Conservation (phyloP, 306 rosid genomes). For the Citrullus amarus region DNA sequence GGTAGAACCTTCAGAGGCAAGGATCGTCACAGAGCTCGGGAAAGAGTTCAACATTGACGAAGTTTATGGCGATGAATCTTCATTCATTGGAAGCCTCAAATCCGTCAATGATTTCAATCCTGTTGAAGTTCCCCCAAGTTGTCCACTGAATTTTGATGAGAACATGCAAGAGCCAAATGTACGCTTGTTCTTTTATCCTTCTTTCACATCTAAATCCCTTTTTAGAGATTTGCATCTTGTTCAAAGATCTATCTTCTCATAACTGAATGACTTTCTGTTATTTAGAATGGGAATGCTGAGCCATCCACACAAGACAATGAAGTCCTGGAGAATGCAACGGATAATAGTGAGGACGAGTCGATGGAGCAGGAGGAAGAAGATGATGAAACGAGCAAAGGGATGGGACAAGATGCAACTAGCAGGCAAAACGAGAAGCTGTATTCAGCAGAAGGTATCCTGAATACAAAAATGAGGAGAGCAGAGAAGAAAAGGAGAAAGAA, state of each 20-base stretch:
- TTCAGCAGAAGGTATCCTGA: constrained; percentile 65
- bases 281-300: constrained; percentile 27
- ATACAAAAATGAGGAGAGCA: constrained; percentile 55
- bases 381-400: constrained; percentile 19
- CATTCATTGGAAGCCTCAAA: constrained; percentile 85
- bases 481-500: constrained; percentile 77
- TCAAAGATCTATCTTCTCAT: not conserved
- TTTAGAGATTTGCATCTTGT: not conserved
- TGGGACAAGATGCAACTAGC: constrained; percentile 29
- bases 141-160: constrained; percentile 49
- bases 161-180: constrained; percentile 43
- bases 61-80: constrained; percentile 63
- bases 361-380: constrained; percentile 39
- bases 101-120: constrained; percentile 58
- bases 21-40: constrained; percentile 52
- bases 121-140: constrained; percentile 73
- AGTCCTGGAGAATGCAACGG: constrained; percentile 15
- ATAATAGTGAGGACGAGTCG: constrained; percentile 28
- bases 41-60: constrained; percentile 70
- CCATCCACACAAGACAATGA: constrained; percentile 29
- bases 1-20: constrained; percentile 59
- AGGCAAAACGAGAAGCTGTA: constrained; percentile 80
- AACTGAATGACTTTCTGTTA: not conserved
- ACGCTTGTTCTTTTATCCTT: not conserved
- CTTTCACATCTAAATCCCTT: no score